Evolutionary conservation across 768 basidiomycete species (phyloP), one percentile per base, ranked within the genome.

Genomic region (Lactarius akahatsu): DNA sequence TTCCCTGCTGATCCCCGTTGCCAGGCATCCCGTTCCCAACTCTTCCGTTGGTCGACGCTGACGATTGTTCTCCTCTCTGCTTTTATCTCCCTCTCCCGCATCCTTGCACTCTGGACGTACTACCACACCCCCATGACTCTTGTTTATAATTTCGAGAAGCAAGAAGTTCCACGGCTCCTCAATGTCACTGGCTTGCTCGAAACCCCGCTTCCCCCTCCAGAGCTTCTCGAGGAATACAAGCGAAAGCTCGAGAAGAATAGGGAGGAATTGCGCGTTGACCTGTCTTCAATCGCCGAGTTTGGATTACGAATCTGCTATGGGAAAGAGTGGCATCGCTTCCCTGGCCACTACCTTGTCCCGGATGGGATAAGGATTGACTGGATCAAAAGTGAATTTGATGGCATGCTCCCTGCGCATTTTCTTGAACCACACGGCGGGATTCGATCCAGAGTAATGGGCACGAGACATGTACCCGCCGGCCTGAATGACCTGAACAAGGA

Each of bases 301-400:
- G 83, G 87, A 64, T 78, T 98, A 64, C 85, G 81, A 34, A 73
- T 99, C 1, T 99, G 97, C 77, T 81, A 91, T 59, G 93, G 90
- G 57, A 96, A 95, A 75, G 97, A 99, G 77, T 99, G 97, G 97
- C 81, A 98, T 74, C 84, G 96, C 28, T 99, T 94, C 81, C 92
- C 95, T 3, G 86, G 93, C 4, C 90, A 91, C 74, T 98, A 91
- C 76, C 83, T 96, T 57, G 83, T 98, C 26, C 95, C 96, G 1
- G 84, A 88, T 65, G 90, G 86, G 32, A 78, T 98, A 65, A 82
- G 86, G 32, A 86, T 96, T n/a, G 83, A 89, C 65, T 98, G 94
- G 77, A 80, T 98, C 75, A 92, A 94, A 80, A 94, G 90, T 76
- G 94, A 90, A 64, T 98, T 98, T 71, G 83, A 88, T 68, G 96